These are phyloP conservation scores for Phialemonium atrogriseum DNA, from an alignment of 2,329 filamentous ascomycete genomes.

Conservation along the genomic window DNA sequence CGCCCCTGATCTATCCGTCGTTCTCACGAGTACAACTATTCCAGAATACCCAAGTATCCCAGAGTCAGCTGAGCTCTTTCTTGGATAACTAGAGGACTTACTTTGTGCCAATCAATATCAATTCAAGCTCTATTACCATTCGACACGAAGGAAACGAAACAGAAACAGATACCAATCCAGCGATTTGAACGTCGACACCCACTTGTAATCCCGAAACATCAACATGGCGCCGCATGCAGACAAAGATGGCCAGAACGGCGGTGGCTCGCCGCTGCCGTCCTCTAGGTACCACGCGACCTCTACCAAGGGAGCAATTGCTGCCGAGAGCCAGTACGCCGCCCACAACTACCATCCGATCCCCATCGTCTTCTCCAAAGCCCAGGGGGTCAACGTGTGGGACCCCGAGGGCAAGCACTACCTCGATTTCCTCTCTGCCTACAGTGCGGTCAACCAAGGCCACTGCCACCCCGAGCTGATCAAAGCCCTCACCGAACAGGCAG, in stretches of 20 bases:
- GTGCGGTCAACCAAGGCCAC: conserved; percentile 95
- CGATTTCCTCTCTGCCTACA: conserved; percentile 97
- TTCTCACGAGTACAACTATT: too few relatives aligned
- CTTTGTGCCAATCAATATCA: too few relatives aligned
- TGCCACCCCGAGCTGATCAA: conserved; percentile 95
- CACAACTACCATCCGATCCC: conserved; percentile 99
- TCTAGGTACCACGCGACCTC: conserved; percentile 65
- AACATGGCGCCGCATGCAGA: conserved; percentile 53
- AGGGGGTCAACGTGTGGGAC: conserved; percentile 89
- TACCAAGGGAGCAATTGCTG: conserved; percentile 67
- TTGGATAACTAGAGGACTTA: too few relatives aligned
- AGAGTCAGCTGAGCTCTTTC: too few relatives aligned
- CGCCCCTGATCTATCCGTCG: too few relatives aligned
- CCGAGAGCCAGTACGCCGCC: conserved; percentile 78
- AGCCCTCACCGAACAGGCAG: conserved; percentile 80
- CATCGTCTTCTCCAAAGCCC: conserved; percentile 80
- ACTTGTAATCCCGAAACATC: conserved; percentile 6
- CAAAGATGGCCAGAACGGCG: conserved; percentile 31
- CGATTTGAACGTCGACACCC: not conserved
- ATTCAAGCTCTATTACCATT: conserved; percentile 2
- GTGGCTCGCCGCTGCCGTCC: conserved; percentile 17
- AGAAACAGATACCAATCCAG: not conserved
- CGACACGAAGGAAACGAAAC: too few relatives aligned
- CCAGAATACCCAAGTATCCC: too few relatives aligned
- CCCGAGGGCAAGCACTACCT: conserved; percentile 93